Percentiles rank a stretch among this genome's conserved stretches.
Conservation (phyloP, 441 rosid genomes). For the Populus tomentosa region DNA sequence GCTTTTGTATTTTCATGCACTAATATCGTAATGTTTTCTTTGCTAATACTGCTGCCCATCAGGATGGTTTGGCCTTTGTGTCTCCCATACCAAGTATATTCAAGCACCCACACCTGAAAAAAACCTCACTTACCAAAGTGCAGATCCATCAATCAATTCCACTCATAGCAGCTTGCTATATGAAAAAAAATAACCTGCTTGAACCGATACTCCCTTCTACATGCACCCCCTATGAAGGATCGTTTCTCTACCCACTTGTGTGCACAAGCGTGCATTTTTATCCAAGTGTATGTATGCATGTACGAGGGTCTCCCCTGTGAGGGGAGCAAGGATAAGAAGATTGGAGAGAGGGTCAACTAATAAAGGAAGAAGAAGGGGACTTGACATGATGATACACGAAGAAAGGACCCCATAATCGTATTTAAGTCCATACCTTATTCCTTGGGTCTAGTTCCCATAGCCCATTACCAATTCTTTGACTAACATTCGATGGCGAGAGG, state of each 20-base stretch:
- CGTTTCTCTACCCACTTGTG: no score
- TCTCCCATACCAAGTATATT: neutral
- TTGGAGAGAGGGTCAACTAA: neutral
- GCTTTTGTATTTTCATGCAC: neutral
- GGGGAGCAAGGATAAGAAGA: neutral
- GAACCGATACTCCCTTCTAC: no score
- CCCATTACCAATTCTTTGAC: conserved; percentile 21
- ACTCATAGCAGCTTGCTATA: neutral
- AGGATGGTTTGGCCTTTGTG: neutral
- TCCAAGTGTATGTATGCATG: no score
- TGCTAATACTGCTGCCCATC: neutral
- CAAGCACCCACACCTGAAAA: no score
- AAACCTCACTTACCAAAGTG: neutral
- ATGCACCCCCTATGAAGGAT: no score
- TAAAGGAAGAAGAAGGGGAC: neutral
- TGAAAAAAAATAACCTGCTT: no score
- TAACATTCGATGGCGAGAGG: neutral
- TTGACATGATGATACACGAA: conserved; percentile 16
- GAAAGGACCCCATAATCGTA: conserved; percentile 15
- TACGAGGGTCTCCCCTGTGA: no score
- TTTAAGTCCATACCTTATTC: conserved; percentile 8
- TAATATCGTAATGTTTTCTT: neutral
- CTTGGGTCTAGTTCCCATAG: conserved; percentile 14
- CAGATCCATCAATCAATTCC: neutral
- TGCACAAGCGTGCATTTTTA: no score